Percentiles rank a stretch among this genome's conserved stretches.
These are phyloP conservation scores for Didymella segeticola DNA, from an alignment of 2,329 filamentous ascomycete species.

Conservation along the genomic window DNA sequence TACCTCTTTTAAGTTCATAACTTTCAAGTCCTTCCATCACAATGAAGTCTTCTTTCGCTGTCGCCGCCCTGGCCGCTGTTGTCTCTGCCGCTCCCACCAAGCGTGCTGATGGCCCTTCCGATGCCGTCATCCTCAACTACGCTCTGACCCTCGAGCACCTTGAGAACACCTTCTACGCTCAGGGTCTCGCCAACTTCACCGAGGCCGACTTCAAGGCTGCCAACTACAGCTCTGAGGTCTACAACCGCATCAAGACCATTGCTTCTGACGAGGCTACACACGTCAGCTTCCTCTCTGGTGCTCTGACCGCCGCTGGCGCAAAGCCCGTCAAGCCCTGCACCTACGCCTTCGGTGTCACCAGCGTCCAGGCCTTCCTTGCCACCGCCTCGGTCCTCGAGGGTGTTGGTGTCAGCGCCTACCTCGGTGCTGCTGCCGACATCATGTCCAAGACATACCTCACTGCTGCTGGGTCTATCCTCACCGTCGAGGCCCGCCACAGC, in stretches of 20 bases:
- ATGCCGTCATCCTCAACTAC: slow-evolving; percentile 51
- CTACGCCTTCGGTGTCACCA: slow-evolving; percentile 62
- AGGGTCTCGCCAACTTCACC: slow-evolving; percentile 65
- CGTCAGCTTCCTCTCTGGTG: slow-evolving; percentile 61
- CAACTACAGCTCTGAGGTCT: slow-evolving; percentile 56
- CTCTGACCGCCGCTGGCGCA: slow-evolving; percentile 54
- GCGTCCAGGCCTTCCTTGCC: slow-evolving; percentile 59
- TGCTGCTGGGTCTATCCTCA: slow-evolving; percentile 68
- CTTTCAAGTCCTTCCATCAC: neutral
- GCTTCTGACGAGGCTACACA: slow-evolving; percentile 65
- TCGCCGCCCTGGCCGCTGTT: slow-evolving; percentile 14
- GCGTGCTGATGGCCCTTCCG: slow-evolving; percentile 29
- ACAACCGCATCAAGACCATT: slow-evolving; percentile 64
- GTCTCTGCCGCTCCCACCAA: slow-evolving; percentile 32
- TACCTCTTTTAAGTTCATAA: slow-evolving; percentile 12
- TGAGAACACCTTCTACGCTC: slow-evolving; percentile 68
- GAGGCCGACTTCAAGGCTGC: slow-evolving; percentile 32
- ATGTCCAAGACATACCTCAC: slow-evolving; percentile 65
- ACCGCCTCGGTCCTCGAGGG: slow-evolving; percentile 62
- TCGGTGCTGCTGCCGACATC: slow-evolving; percentile 67
- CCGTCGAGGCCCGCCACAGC: slow-evolving; percentile 69
- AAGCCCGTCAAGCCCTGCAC: slow-evolving; percentile 61
- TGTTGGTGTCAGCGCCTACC: slow-evolving; percentile 66
- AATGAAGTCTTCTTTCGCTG: slow-evolving; percentile 15
- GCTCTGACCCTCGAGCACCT: slow-evolving; percentile 55